Percentiles rank a stretch among this genome's conserved stretches.
Evolutionary conservation across 2,329 filamentous ascomycete genomes (phyloP).

Genomic region (Chrysoporthe cubensis): DNA sequence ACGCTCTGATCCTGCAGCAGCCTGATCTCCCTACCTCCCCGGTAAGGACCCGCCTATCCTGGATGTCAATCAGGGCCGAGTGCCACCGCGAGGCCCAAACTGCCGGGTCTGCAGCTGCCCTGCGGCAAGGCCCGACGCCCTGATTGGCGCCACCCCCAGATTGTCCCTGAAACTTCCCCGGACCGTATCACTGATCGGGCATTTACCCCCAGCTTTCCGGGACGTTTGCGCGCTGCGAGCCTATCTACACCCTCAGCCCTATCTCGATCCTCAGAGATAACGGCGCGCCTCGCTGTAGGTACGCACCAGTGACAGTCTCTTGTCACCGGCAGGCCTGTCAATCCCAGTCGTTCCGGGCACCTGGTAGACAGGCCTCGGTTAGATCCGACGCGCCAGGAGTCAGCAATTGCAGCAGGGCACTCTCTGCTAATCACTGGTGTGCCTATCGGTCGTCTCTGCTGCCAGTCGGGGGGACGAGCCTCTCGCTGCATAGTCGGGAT

Average conservation of each 20-base stretch:
- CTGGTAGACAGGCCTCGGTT: slow-evolving; percentile 24
- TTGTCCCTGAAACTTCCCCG: slow-evolving; percentile 34
- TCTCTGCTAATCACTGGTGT: slow-evolving; percentile 13
- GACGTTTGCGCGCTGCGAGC: slow-evolving; percentile 20
- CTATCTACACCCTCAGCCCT: slow-evolving; percentile 26
- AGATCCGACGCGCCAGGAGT: slow-evolving; percentile 21
- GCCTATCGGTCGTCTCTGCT: slow-evolving; percentile 13
- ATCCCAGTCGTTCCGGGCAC: slow-evolving; percentile 20
- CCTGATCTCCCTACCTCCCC: slow-evolving; percentile 27
- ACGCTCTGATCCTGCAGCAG: slow-evolving; percentile 37
- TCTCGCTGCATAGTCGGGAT: slow-evolving; percentile 19
- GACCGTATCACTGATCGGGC: slow-evolving; percentile 33
- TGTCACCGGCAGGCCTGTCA: slow-evolving; percentile 21
- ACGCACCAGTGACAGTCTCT: slow-evolving; percentile 15
- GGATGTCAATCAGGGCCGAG: slow-evolving; percentile 28
- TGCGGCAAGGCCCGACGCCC: slow-evolving; percentile 44
- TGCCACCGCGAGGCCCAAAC: slow-evolving; percentile 37
- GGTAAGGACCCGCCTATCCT: slow-evolving; percentile 31
- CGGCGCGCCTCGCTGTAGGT: slow-evolving; percentile 19
- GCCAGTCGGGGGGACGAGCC: slow-evolving; percentile 18
- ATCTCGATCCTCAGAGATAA: slow-evolving; percentile 27
- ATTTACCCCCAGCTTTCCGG: slow-evolving; percentile 31
- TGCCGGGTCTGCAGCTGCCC: slow-evolving; percentile 42
- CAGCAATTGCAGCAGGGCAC: slow-evolving; percentile 19
- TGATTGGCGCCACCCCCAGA: slow-evolving; percentile 45